Evolutionary conservation across 2,329 filamentous ascomycete genomes (phyloP), one percentile per base, ranked within the genome.

Genomic region (Rhexocercosporidium sp.): DNA sequence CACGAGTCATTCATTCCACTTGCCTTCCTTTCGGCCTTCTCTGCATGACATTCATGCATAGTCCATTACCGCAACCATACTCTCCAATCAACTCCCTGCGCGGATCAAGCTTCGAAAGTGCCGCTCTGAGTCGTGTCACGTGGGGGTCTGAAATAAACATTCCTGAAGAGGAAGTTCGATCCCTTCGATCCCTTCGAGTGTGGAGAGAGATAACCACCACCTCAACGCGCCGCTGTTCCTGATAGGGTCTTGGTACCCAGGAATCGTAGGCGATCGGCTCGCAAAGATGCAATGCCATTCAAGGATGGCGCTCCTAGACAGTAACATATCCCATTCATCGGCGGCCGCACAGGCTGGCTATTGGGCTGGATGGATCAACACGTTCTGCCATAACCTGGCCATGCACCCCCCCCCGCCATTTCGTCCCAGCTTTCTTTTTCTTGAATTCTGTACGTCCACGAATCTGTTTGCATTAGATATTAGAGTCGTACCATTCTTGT

Each of bases 181-280:
- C 69, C 69, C 51, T 37, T 25, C 27, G 27, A 62, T 69, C 67
- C 66, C 51, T 44, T 25, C 27, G 31, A 39, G 57, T 63, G 64
- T 66, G 63, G 69, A 65, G 59, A 62, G 27, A 57, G 63, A 67
- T 63, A 69, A 59, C 56, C 57, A 37, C 25, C 49, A 46, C 34
- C 25, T 46, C 25, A 18, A 62, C 56, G 56, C 57, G 49, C 61
- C 41, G 22, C 51, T 59, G 54, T 67, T 37, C 65, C 65, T 68
- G 69, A 72, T 70, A 70, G 68, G 69, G 68, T 66, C 53, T 54
- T 65, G 61, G 25, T 68, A 66, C 59, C 69, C 69, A 67, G 66
- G 34, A 37, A 31, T 8, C 44, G n/a, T 7, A 2, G 8, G 6
- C 9, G 29, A 20, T 9, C 18, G 29, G 5, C 16, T 29, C 49